Percentiles rank a stretch among this genome's conserved stretches.
Evolutionary conservation across 192 early-diverging fungal genomes (phyloP).

Genomic region (Umbelopsis sp.): DNA sequence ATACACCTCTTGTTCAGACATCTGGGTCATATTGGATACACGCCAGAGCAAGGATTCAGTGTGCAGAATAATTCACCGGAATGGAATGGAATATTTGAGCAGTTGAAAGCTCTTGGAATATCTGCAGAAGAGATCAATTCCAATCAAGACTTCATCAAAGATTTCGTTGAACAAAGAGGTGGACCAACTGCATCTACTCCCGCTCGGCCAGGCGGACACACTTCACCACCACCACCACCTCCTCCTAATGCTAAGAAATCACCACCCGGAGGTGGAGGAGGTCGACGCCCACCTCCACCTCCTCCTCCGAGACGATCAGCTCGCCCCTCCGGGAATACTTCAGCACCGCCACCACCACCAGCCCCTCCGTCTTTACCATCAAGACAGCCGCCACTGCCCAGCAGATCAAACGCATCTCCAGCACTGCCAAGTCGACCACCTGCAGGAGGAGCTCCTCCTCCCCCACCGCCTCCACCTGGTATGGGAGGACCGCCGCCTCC

Average conservation of each 20-base stretch:
- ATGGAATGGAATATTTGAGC: slow-evolving; percentile 66
- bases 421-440: slow-evolving; percentile 6
- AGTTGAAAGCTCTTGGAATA: slow-evolving; percentile 68
- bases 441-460: slow-evolving; percentile 27
- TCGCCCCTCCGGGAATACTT: neutral
- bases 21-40: slow-evolving; percentile 64
- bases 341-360: slow-evolving; percentile 17
- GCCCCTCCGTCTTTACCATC: slow-evolving; percentile 39
- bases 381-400: neutral
- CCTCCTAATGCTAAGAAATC: slow-evolving; percentile 29
- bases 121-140: slow-evolving; percentile 61
- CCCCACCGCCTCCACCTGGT: slow-evolving; percentile 42
- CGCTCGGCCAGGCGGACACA: neutral
- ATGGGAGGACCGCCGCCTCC: slow-evolving; percentile 22
- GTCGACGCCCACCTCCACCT: slow-evolving; percentile 31
- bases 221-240: slow-evolving; percentile 36
- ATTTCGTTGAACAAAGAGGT: slow-evolving; percentile 66
- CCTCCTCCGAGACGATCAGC: slow-evolving; percentile 25
- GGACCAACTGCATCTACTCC: slow-evolving; percentile 28
- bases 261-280: neutral
- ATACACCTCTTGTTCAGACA: slow-evolving; percentile 37
- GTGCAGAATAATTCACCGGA: slow-evolving; percentile 71
- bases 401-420: slow-evolving; percentile 3
- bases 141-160: slow-evolving; percentile 66
- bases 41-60: slow-evolving; percentile 58